Evolutionary conservation across 768 basidiomycete genomes (phyloP).

Genomic region (Serendipita sp.): DNA sequence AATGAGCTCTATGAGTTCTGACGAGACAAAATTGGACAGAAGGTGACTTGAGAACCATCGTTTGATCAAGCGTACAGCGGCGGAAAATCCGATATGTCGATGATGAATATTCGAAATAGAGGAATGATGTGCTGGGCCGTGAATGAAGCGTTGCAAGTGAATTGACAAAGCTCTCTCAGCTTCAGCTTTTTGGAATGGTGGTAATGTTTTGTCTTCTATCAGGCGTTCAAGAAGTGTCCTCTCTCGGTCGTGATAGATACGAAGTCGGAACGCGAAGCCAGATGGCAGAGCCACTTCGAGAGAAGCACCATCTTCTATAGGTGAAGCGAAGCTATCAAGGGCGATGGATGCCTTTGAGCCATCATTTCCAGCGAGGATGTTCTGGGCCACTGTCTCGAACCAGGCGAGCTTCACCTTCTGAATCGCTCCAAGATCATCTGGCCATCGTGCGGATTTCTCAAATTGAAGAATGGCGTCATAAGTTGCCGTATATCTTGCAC

Average conservation of each 20-base stretch:
- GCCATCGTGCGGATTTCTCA: slow-evolving; percentile 86
- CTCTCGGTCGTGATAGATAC: slow-evolving; percentile 82
- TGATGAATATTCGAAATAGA: slow-evolving; percentile 68
- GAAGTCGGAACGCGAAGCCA: slow-evolving; percentile 75
- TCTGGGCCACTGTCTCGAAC: slow-evolving; percentile 59
- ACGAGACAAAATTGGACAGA: slow-evolving; percentile 49
- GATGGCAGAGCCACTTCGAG: slow-evolving; percentile 65
- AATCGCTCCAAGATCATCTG: slow-evolving; percentile 80
- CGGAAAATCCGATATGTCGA: slow-evolving; percentile 58
- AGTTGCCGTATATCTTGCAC: slow-evolving; percentile 47
- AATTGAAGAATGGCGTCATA: slow-evolving; percentile 74
- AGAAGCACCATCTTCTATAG: slow-evolving; percentile 47
- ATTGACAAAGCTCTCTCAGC: slow-evolving; percentile 40
- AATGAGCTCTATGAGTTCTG: slow-evolving; percentile 72
- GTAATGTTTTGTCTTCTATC: slow-evolving; percentile 27
- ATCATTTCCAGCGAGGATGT: slow-evolving; percentile 35
- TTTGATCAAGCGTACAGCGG: slow-evolving; percentile 76
- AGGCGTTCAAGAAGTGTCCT: slow-evolving; percentile 57
- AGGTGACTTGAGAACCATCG: slow-evolving; percentile 86
- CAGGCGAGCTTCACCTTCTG: slow-evolving; percentile 91
- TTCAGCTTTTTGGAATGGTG: slow-evolving; percentile 20
- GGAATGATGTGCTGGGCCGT: slow-evolving; percentile 71
- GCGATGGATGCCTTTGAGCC: slow-evolving; percentile 44
- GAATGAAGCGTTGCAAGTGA: slow-evolving; percentile 56
- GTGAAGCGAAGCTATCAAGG: slow-evolving; percentile 29